phyloP scores from a whole-genome alignment of 352 stramenopile species.

The Vaucheria bursata region DNA sequence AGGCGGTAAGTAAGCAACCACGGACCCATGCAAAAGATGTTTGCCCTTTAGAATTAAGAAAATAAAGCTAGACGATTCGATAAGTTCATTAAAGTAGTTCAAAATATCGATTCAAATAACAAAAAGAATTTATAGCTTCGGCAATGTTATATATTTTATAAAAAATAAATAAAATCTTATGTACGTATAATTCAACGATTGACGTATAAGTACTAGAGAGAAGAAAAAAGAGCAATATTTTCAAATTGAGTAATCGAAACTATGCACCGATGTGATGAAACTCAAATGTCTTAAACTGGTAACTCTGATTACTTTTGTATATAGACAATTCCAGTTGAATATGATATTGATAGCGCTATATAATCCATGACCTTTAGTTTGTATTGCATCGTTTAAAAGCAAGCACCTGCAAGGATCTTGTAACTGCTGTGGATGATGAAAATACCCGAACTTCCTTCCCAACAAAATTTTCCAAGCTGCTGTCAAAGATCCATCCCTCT shows the following conservation, averaged over 20 bases:
- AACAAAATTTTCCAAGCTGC: neutral
- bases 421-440: neutral
- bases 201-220: too few species aligned
- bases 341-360: neutral
- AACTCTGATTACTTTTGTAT: neutral
- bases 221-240: neutral
- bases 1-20: neutral
- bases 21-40: neutral
- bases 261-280: neutral
- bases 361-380: neutral
- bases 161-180: too few species aligned
- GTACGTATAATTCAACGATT: too few species aligned
- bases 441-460: conserved; percentile 5
- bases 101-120: too few species aligned
- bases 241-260: neutral
- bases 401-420: neutral
- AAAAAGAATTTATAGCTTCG: too few species aligned
- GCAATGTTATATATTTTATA: too few species aligned
- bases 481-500: neutral
- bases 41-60: neutral
- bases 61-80: too few species aligned
- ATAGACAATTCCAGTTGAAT: neutral
- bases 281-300: neutral
- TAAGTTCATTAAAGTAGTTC: too few species aligned
- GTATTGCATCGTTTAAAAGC: neutral